phyloP scores from a whole-genome alignment of 768 basidiomycete species.

The Coprinopsis strossmayeri region DNA sequence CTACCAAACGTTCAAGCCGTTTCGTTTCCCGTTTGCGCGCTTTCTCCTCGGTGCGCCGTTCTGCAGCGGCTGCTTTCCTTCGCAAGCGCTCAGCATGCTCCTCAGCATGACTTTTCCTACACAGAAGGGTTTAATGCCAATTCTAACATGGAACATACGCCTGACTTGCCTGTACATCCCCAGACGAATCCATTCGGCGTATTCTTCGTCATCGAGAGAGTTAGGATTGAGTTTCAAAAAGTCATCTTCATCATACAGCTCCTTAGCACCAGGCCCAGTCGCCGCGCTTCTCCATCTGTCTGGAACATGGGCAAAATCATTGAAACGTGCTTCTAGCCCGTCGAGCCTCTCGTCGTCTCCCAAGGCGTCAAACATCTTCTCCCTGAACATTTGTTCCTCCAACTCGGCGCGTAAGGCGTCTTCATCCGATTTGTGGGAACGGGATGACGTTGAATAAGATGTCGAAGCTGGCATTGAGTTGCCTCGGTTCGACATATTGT shows the following conservation, averaged over 20 bases:
- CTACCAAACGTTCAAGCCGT: constrained; percentile 42
- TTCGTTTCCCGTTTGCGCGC: constrained; percentile 46
- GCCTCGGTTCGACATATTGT: too few species aligned
- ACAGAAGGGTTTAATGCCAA: constrained; percentile 8
- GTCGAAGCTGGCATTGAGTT: too few species aligned
- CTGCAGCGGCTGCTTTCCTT: constrained; percentile 45
- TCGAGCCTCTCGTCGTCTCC: constrained; percentile 70
- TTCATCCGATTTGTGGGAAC: constrained; percentile 30
- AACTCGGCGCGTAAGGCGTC: constrained; percentile 45
- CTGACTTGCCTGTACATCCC: constrained; percentile 77
- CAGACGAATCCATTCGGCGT: constrained; percentile 77
- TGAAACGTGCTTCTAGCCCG: constrained; percentile 54
- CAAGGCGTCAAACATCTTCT: constrained; percentile 67
- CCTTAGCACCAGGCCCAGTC: constrained; percentile 18
- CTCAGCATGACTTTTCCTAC: constrained; percentile 60
- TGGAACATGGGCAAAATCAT: constrained; percentile 67
- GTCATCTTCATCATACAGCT: constrained; percentile 36
- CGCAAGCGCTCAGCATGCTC: constrained; percentile 60
- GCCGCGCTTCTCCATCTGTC: constrained; percentile 49
- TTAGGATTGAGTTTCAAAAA: constrained; percentile 37
- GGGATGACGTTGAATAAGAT: too few species aligned
- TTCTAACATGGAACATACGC: background rate
- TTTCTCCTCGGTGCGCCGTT: constrained; percentile 48
- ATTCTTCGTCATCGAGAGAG: constrained; percentile 79
- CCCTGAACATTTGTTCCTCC: constrained; percentile 62